A percentile compares a stretch with the other conserved stretches of the same genome.
Evolutionary conservation across 352 stramenopile genomes (phyloP).

Genomic region (Saprolegnia diclina): DNA sequence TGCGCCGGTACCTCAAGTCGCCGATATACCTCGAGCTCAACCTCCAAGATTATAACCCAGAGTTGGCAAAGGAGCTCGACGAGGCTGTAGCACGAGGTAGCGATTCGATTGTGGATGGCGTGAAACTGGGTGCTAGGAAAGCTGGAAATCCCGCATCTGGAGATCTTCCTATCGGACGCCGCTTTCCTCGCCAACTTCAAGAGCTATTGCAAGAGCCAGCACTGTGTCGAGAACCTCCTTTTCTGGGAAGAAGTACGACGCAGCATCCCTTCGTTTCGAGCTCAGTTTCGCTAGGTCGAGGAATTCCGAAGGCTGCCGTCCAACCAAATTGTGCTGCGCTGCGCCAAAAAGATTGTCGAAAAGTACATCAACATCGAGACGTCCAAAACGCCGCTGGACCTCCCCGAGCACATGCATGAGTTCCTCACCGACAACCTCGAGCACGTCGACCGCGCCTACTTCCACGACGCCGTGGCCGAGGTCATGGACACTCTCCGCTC

Average conservation of each 20-base stretch:
- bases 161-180: conserved; percentile 65
- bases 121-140: conserved; percentile 30
- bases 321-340: conserved; percentile 79
- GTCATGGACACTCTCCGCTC: conserved; percentile 72
- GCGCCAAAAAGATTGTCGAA: conserved; percentile 79
- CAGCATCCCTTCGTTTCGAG: neutral
- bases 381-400: conserved; percentile 44
- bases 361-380: conserved; percentile 74
- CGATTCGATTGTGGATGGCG: neutral
- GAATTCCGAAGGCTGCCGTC: conserved; percentile 69
- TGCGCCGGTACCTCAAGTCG: conserved; percentile 74
- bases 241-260: conserved; percentile 54
- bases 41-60: conserved; percentile 22
- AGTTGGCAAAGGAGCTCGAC: conserved; percentile 49
- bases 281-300: conserved; percentile 38
- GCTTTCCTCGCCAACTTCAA: conserved; percentile 60
- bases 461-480: conserved; percentile 70
- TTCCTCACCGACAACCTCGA: conserved; percentile 57
- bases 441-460: conserved; percentile 54
- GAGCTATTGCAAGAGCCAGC: conserved; percentile 63
- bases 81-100: conserved; percentile 48
- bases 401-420: conserved; percentile 42
- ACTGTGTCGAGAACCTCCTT: conserved; percentile 79
- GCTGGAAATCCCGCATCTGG: conserved; percentile 64
- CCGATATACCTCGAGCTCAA: conserved; percentile 60